Percentiles rank a stretch among this genome's conserved stretches.
Evolutionary conservation across 176 grass and related monocot species (phyloP).

Genomic region (Tillandsia fasciculata): DNA sequence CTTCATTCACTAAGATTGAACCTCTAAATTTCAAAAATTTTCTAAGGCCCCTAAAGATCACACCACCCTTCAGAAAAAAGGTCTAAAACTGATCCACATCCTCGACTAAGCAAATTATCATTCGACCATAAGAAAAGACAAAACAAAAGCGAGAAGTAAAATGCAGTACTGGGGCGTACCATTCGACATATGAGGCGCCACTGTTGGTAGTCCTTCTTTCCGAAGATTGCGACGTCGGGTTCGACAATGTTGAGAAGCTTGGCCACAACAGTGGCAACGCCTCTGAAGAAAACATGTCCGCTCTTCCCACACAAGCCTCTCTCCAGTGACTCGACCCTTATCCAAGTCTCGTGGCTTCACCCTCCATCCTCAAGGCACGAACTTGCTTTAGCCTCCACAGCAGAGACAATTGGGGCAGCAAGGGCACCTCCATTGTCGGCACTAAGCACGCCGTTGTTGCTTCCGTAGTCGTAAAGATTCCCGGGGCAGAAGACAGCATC

Average conservation of each 20-base stretch:
- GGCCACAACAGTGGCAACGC: constrained; percentile 64
- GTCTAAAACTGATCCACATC: too few relatives aligned
- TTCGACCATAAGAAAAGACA: neutral
- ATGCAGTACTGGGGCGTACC: constrained; percentile 28
- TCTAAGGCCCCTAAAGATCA: too few relatives aligned
- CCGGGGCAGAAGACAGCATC: constrained; percentile 54
- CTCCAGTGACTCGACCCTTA: constrained; percentile 67
- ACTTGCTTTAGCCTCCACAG: neutral
- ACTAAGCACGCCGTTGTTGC: neutral
- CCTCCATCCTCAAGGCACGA: constrained; percentile 58
- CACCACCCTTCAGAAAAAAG: too few relatives aligned
- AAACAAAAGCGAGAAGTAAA: neutral
- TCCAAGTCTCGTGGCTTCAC: constrained; percentile 56
- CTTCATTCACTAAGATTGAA: too few relatives aligned
- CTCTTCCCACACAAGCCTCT: constrained; percentile 70
- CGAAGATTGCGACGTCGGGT: constrained; percentile 74
- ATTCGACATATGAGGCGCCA: constrained; percentile 75
- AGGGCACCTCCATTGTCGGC: neutral
- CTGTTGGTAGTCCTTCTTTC: constrained; percentile 96
- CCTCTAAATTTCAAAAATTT: too few relatives aligned
- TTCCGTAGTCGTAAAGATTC: constrained; percentile 49
- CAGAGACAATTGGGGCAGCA: neutral
- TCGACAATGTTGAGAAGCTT: constrained; percentile 82
- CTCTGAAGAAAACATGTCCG: constrained; percentile 69
- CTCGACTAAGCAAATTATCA: neutral